phyloP scores from a whole-genome alignment of 805 yeast genomes.

The Barnettozyma siamensis region DNA sequence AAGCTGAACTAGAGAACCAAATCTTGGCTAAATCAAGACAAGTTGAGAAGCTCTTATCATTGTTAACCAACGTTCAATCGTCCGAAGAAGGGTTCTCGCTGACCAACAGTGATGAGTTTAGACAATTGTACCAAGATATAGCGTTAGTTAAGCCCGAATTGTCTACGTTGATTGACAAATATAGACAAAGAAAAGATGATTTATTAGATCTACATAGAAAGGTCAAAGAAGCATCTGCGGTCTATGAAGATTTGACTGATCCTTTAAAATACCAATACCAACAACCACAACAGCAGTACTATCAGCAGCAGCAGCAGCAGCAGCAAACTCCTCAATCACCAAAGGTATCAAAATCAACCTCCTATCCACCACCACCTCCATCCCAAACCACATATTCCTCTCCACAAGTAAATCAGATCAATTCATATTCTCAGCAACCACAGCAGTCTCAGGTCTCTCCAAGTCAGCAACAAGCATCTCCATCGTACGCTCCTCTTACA shows the following conservation, averaged over 20 bases:
- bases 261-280: slow-evolving; percentile 25
- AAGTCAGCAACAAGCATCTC: slow-evolving; percentile 2
- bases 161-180: slow-evolving; percentile 70
- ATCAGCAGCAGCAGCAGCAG: slow-evolving; percentile 34
- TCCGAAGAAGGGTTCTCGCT: slow-evolving; percentile 29
- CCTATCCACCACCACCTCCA: background rate
- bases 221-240: slow-evolving; percentile 58
- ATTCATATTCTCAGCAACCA: background rate
- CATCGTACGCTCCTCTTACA: slow-evolving; percentile 3
- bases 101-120: slow-evolving; percentile 60
- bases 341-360: background rate
- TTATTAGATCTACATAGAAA: slow-evolving; percentile 64
- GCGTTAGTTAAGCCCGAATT: slow-evolving; percentile 70
- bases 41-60: slow-evolving; percentile 63
- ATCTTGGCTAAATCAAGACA: slow-evolving; percentile 51
- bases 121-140: slow-evolving; percentile 64
- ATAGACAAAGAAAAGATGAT: slow-evolving; percentile 73
- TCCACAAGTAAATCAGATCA: slow-evolving; percentile 1
- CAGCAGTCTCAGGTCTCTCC: background rate
- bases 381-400: background rate
- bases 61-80: slow-evolving; percentile 35
- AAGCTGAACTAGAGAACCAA: slow-evolving; percentile 43
- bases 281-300: slow-evolving; percentile 25
- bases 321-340: slow-evolving; percentile 25
- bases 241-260: slow-evolving; percentile 67